Evolutionary conservation across 345 rosid species (phyloP).

Genomic region (Psidium guajava): DNA sequence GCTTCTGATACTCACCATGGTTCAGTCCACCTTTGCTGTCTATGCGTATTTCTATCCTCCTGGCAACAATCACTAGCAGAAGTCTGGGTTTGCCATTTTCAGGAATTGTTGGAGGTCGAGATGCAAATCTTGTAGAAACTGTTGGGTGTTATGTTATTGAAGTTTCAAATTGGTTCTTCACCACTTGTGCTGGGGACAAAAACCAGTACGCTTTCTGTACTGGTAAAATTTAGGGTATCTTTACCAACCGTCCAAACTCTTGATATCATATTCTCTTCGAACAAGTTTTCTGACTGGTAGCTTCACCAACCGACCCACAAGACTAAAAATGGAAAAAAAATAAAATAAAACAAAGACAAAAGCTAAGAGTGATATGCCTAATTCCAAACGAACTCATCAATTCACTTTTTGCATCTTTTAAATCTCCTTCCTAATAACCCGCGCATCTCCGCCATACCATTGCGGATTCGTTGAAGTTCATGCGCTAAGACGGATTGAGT

Average conservation of each 20-base stretch:
- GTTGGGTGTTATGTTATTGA: background rate
- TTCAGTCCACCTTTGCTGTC: slow-evolving; percentile 30
- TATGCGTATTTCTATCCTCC: slow-evolving; percentile 8
- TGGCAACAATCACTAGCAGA: background rate
- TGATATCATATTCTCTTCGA: background rate
- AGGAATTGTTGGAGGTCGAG: background rate
- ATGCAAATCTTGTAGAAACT: background rate
- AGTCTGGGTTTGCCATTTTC: background rate
- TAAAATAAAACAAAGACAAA: background rate
- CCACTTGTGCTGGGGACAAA: background rate
- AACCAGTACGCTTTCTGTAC: background rate
- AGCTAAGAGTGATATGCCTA: background rate
- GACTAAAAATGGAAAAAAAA: background rate
- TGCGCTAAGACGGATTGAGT: background rate
- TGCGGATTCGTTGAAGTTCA: background rate
- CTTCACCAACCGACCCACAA: background rate
- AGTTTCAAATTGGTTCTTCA: background rate
- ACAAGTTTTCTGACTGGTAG: background rate
- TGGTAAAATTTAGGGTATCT: background rate
- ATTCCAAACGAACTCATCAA: background rate
- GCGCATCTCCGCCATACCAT: background rate
- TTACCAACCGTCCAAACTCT: background rate
- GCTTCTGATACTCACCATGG: slow-evolving; percentile 30
- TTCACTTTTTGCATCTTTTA: background rate
- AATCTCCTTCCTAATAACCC: background rate